Evolutionary conservation across 2,329 filamentous ascomycete species (phyloP).

Genomic region (Colletotrichum limetticola): DNA sequence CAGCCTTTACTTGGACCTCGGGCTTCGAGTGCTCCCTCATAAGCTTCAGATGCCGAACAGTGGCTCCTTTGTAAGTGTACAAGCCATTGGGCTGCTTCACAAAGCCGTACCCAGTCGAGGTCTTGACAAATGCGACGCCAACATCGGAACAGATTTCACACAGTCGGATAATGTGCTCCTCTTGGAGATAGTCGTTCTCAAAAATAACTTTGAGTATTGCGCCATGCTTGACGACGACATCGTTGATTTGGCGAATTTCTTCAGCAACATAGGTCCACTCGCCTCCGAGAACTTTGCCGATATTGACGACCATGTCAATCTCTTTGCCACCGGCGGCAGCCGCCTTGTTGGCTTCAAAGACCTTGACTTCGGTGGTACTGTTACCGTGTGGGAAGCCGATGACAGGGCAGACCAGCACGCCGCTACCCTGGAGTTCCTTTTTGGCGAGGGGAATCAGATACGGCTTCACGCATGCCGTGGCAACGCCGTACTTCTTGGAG

Average conservation of each 20-base stretch:
- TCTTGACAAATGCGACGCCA: background rate
- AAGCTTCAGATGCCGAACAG: slow-evolving; percentile 59
- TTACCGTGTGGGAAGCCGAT: slow-evolving; percentile 72
- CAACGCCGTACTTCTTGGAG: background rate
- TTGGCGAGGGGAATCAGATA: background rate
- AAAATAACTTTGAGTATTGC: background rate
- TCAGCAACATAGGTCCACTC: background rate
- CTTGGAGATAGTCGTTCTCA: background rate
- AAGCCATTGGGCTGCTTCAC: slow-evolving; percentile 62
- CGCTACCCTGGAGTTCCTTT: slow-evolving; percentile 56
- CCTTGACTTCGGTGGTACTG: slow-evolving; percentile 63
- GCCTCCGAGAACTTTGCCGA: background rate
- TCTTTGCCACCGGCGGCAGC: slow-evolving; percentile 46
- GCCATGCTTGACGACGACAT: background rate
- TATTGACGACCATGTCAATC: background rate
- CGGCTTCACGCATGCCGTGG: background rate
- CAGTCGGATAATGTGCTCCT: background rate
- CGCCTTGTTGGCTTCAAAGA: slow-evolving; percentile 61
- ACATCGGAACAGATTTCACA: background rate
- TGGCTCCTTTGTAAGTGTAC: slow-evolving; percentile 66
- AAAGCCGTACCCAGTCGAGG: slow-evolving; percentile 51
- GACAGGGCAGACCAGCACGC: slow-evolving; percentile 65
- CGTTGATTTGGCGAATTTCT: background rate
- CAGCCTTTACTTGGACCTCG: background rate
- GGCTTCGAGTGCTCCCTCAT: slow-evolving; percentile 59